Conservation (phyloP, 768 basidiomycete species). For the Mycena floridula region DNA sequence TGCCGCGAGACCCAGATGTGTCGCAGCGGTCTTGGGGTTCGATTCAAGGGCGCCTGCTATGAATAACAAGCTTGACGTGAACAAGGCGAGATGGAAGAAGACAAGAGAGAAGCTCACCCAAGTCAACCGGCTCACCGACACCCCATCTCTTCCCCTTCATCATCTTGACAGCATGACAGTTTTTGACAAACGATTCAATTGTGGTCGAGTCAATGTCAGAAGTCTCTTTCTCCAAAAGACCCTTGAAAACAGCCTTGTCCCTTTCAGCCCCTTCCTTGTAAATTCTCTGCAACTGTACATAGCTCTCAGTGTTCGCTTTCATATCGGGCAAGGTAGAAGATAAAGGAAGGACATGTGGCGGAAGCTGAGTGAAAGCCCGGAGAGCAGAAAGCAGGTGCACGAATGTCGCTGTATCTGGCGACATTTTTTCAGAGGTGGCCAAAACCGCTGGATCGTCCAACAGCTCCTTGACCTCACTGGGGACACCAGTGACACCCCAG, state of each 20-base stretch:
- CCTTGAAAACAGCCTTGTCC: slow-evolving; percentile 56
- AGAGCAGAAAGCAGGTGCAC: slow-evolving; percentile 75
- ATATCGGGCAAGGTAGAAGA: slow-evolving; percentile 89
- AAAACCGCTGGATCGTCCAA: slow-evolving; percentile 58
- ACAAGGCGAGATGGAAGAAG: slow-evolving; percentile 3
- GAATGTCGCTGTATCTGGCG: slow-evolving; percentile 52
- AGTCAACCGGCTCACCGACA: slow-evolving; percentile 38
- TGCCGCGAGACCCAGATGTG: slow-evolving; percentile 72
- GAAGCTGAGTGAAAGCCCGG: slow-evolving; percentile 51
- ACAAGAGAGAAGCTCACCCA: slow-evolving; percentile 34
- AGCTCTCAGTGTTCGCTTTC: slow-evolving; percentile 82
- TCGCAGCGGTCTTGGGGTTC: slow-evolving; percentile 51
- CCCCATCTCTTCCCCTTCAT: slow-evolving; percentile 62
- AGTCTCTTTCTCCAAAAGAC: slow-evolving; percentile 28
- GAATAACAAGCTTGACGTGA: too few relatives aligned
- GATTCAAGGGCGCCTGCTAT: slow-evolving; percentile 35
- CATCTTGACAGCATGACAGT: slow-evolving; percentile 67
- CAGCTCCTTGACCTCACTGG: slow-evolving; percentile 57
- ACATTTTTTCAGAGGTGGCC: too few relatives aligned
- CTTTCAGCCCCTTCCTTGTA: slow-evolving; percentile 75
- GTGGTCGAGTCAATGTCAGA: slow-evolving; percentile 42
- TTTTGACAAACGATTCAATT: slow-evolving; percentile 73
- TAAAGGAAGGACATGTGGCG: slow-evolving; percentile 68
- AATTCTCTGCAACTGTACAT: slow-evolving; percentile 79
- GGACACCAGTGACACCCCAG: slow-evolving; percentile 59